Conservation (phyloP, 2,329 filamentous ascomycete genomes). For the Didymella pinodella region DNA sequence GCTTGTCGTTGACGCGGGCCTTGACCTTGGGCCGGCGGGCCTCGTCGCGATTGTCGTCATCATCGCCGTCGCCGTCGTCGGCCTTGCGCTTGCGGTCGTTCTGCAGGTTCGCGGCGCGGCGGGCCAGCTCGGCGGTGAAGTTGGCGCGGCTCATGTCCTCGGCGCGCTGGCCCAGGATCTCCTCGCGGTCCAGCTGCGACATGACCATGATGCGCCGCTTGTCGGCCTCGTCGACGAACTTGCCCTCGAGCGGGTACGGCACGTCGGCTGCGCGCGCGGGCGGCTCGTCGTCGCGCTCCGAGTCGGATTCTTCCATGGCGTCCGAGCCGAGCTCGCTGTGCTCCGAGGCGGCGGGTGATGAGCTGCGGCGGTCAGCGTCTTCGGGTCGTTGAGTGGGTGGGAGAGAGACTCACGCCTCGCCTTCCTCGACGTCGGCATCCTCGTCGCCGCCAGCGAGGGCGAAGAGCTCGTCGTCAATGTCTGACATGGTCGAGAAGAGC, state of each 20-base stretch:
- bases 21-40: slow-evolving; percentile 60
- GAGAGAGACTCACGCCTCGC: slow-evolving; percentile 76
- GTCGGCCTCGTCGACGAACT: slow-evolving; percentile 68
- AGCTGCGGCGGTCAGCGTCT: slow-evolving; percentile 60
- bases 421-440: slow-evolving; percentile 71
- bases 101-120: slow-evolving; percentile 75
- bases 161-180: slow-evolving; percentile 85
- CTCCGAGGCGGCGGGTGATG: slow-evolving; percentile 69
- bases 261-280: slow-evolving; percentile 67
- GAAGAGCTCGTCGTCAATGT: slow-evolving; percentile 88
- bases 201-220: slow-evolving; percentile 76
- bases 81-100: slow-evolving; percentile 76
- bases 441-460: slow-evolving; percentile 81
- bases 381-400: too few relatives aligned
- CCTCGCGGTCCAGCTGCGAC: slow-evolving; percentile 90
- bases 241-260: slow-evolving; percentile 85
- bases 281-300: slow-evolving; percentile 52
- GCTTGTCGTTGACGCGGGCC: slow-evolving; percentile 71
- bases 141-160: slow-evolving; percentile 81
- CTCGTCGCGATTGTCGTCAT: slow-evolving; percentile 63
- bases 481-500: slow-evolving; percentile 66
- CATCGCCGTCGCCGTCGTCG: slow-evolving; percentile 46
- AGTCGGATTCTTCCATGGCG: slow-evolving; percentile 83
- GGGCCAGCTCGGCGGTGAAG: slow-evolving; percentile 82
- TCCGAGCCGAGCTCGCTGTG: slow-evolving; percentile 79